phyloP scores from a whole-genome alignment of 2,329 filamentous ascomycete species.

The Pseudogymnoascus sp. region DNA sequence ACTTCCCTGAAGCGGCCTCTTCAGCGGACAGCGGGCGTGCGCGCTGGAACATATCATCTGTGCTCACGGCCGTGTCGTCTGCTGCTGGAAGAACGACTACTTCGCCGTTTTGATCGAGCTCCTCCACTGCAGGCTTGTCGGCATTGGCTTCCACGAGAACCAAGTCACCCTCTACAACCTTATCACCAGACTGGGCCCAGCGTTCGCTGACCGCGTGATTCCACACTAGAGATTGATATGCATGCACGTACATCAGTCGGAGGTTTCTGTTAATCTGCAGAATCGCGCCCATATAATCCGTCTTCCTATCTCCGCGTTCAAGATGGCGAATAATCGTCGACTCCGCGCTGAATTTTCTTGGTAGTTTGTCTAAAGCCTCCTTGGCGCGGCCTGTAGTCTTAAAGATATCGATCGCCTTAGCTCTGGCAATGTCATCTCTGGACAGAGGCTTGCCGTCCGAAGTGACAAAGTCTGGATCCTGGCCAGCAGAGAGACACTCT shows the following conservation, averaged over 20 bases:
- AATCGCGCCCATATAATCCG: constrained; percentile 76
- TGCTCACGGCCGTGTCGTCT: constrained; percentile 46
- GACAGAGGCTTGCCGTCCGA: constrained; percentile 44
- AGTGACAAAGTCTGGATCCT: constrained; percentile 38
- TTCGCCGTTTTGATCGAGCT: constrained; percentile 34
- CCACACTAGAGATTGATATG: constrained; percentile 93
- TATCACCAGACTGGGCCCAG: constrained; percentile 65
- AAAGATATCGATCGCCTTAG: constrained; percentile 72
- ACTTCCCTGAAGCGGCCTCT: constrained; percentile 71
- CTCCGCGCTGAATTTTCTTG: constrained; percentile 77
- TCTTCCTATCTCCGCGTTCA: constrained; percentile 33
- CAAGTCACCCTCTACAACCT: constrained; percentile 78
- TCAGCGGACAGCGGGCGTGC: constrained; percentile 67
- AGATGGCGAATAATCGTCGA: constrained; percentile 71
- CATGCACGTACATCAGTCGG: constrained; percentile 91
- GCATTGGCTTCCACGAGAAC: constrained; percentile 24
- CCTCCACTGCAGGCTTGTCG: constrained; percentile 18
- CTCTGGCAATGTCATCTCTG: constrained; percentile 71
- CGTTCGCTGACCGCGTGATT: constrained; percentile 77
- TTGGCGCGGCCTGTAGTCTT: constrained; percentile 50
- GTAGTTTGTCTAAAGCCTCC: constrained; percentile 61
- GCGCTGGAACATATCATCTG: constrained; percentile 54
- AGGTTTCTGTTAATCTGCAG: constrained; percentile 73
- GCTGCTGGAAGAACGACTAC: constrained; percentile 46
- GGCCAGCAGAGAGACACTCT: constrained; percentile 49